phyloP scores from a whole-genome alignment of 2,329 filamentous ascomycete genomes.

The Shiraia bambusicola region DNA sequence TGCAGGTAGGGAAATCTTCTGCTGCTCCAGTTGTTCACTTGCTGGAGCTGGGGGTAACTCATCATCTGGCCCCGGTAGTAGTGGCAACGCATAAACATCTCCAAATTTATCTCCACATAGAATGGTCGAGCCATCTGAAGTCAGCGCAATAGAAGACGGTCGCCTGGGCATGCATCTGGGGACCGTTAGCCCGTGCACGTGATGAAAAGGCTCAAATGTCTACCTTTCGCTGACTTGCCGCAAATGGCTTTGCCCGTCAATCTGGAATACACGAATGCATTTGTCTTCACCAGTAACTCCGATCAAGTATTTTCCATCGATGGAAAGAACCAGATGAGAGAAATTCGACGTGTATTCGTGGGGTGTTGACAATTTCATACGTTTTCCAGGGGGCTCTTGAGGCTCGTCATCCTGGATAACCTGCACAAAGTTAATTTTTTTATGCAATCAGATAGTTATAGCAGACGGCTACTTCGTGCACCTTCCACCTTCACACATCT shows the following conservation, averaged over 20 bases:
- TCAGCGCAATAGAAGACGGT: conserved; percentile 73
- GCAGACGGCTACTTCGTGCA: background rate
- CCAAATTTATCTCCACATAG: conserved; percentile 93
- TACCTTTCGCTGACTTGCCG: conserved; percentile 72
- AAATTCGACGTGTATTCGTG: conserved; percentile 59
- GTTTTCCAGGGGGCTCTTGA: conserved; percentile 45
- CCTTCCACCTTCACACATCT: background rate
- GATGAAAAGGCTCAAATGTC: conserved; percentile 2
- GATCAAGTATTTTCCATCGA: conserved; percentile 67
- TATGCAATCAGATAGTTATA: conserved; percentile 1
- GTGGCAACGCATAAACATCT: conserved; percentile 86
- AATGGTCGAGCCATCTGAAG: conserved; percentile 70
- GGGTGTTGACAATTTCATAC: conserved; percentile 43
- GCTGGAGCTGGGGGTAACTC: conserved; percentile 23
- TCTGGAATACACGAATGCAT: conserved; percentile 76
- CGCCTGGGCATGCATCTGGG: conserved; percentile 84
- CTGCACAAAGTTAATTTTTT: conserved; percentile 19
- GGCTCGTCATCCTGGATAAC: conserved; percentile 20
- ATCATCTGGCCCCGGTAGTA: conserved; percentile 54
- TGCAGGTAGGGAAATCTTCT: conserved; percentile 51
- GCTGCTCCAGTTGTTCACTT: conserved; percentile 19
- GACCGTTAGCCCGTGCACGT: conserved; percentile 11
- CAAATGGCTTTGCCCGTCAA: conserved; percentile 63
- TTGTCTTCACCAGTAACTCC: conserved; percentile 91
- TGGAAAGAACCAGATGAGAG: conserved; percentile 65